Evolutionary conservation across 768 basidiomycete genomes (phyloP), one percentile per base, ranked within the genome.

Genomic region (Gautieria morchelliformis): DNA sequence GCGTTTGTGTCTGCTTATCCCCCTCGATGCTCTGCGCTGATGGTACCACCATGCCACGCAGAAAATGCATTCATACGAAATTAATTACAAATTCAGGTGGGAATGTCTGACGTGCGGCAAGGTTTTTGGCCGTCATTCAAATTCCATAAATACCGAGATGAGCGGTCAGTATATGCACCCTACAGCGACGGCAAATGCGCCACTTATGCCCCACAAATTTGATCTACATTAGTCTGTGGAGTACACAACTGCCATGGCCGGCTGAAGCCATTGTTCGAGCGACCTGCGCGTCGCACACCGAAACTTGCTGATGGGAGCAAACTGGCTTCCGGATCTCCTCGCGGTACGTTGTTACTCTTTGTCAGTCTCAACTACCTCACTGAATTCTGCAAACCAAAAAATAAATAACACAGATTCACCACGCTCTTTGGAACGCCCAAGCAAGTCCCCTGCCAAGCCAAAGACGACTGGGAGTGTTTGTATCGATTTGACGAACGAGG

Each of bases 41-140:
- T 22, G 15, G 22, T 37, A 47, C 12, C 52, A 17, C 30, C 35
- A 46, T 45, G 27, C 22, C 12, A 42, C 40, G 24, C 60, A 88
- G 88, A 84, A 82, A 11, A 78, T 71, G 60, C 88, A 91, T 59
- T 74, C 80, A 66, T 91, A 91, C 63, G 85, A 87, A 58, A 89
- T 90, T 60, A 75, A 74, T 20, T 83, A 87, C 70, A 80, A 81
- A 20, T 90, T 74, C 62, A 72, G 83, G 65, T 91, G 88, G 88
- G 87, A 81, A 67, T 89, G 87, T 62, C 69, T 75, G 35, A 70
- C 77, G 44, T 89, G 88, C 60, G 69, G 70, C 27, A 83, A 85
- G 61, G 75, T 80, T 85, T 87, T 63, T 60, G 79, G 58, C 11
- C 5, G 15, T 39, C 47, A 48, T 37, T 57, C 56, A 27, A 57